Percentiles rank a stretch among this genome's conserved stretches.
Evolutionary conservation across 495 filamentous ascomycete species (phyloP).

Genomic region (Talaromyces trachyspermus): DNA sequence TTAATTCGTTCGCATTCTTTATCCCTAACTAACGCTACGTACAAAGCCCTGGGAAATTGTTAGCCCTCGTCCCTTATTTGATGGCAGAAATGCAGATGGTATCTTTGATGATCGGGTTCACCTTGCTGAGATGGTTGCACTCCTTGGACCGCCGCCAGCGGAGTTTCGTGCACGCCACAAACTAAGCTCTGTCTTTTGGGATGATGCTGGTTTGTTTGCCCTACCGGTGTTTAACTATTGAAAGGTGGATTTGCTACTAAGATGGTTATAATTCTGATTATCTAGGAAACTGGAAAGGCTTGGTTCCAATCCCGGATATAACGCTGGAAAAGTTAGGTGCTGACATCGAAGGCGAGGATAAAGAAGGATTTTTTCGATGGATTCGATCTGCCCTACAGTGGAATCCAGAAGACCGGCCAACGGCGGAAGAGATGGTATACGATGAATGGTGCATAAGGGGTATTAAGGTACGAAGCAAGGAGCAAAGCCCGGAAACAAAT

Average conservation of each 20-base stretch:
- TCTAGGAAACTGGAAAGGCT: constrained; percentile 14
- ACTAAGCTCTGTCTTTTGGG: constrained; percentile 16
- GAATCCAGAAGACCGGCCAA: constrained; percentile 31
- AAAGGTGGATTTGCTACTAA: neutral
- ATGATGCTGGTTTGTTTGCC: constrained; percentile 8
- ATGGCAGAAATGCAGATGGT: constrained; percentile 11
- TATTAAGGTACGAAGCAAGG: neutral
- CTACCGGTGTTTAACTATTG: neutral
- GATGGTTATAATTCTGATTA: neutral
- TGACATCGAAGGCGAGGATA: constrained; percentile 19
- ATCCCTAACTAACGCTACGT: neutral
- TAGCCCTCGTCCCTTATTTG: constrained; percentile 7
- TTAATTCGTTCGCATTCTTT: neutral
- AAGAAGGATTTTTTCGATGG: constrained; percentile 30
- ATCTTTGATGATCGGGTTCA: constrained; percentile 20
- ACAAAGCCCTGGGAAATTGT: constrained; percentile 13
- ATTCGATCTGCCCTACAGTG: constrained; percentile 34
- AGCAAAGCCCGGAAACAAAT: neutral
- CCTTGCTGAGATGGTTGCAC: constrained; percentile 31
- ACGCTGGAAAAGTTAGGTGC: constrained; percentile 10
- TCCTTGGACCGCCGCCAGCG: constrained; percentile 33
- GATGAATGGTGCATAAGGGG: constrained; percentile 32
- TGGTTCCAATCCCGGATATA: constrained; percentile 14
- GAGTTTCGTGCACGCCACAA: constrained; percentile 21
- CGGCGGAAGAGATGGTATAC: constrained; percentile 29